phyloP scores from a whole-genome alignment of 441 rosid genomes.

The Flueggea neowawraea region DNA sequence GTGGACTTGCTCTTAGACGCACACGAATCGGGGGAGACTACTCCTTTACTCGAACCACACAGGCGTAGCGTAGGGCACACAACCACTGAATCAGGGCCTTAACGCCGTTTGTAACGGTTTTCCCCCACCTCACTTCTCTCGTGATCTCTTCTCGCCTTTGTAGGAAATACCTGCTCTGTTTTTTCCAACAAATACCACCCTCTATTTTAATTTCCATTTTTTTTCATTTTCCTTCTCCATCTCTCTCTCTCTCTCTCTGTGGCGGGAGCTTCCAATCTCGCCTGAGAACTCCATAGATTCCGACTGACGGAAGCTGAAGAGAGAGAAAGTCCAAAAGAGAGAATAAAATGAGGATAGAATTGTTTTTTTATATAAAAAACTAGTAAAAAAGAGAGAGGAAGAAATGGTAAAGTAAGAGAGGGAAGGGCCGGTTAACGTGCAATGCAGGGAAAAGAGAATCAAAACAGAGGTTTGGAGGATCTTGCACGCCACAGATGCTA shows the following conservation, averaged over 20 bases:
- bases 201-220: background rate
- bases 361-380: background rate
- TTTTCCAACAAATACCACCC: background rate
- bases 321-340: background rate
- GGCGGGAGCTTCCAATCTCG: slow-evolving; percentile 43
- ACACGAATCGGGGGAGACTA: no score
- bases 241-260: slow-evolving; percentile 24
- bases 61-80: no score
- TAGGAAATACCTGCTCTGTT: no score
- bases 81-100: no score
- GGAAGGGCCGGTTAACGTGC: slow-evolving; percentile 45
- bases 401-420: background rate
- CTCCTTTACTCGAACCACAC: no score
- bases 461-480: slow-evolving; percentile 30
- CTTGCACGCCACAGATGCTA: slow-evolving; percentile 58
- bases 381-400: background rate
- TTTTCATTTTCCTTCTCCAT: background rate
- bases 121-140: no score
- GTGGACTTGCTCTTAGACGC: no score
- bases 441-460: slow-evolving; percentile 56
- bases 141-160: no score
- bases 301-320: slow-evolving; percentile 4
- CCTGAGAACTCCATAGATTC: slow-evolving; percentile 37
- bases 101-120: no score
- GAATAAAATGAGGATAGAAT: background rate